Percentiles rank a stretch among this genome's conserved stretches.
Conservation (phyloP, 2,329 filamentous ascomycete species). For the Aspergillus tamarii region DNA sequence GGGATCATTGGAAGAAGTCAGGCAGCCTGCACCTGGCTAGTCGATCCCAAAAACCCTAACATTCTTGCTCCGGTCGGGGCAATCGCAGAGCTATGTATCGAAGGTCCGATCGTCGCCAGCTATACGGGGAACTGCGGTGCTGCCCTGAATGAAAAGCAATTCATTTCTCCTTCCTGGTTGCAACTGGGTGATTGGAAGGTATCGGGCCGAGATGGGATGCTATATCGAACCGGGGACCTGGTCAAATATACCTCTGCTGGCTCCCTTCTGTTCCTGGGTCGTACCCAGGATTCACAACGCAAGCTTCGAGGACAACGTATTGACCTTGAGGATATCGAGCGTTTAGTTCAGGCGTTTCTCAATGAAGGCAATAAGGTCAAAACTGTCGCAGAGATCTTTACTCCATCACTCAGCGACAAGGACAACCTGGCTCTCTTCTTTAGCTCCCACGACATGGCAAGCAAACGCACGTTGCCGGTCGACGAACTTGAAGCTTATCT, state of each 20-base stretch:
- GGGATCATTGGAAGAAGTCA: not conserved
- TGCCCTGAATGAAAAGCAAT: not conserved
- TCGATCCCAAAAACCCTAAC: not conserved
- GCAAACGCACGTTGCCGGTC: not conserved
- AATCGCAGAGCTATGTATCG: not conserved
- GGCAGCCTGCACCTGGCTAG: not conserved
- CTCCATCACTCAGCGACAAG: not conserved
- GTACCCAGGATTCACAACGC: slow-evolving; percentile 10
- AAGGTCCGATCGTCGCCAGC: not conserved
- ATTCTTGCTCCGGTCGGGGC: not conserved
- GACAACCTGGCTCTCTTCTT: not conserved
- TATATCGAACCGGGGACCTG: slow-evolving; percentile 13
- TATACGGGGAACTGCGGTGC: slow-evolving; percentile 1
- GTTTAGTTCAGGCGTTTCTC: not conserved
- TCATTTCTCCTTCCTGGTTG: not conserved
- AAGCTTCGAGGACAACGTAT: slow-evolving; percentile 13
- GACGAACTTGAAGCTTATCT: not conserved
- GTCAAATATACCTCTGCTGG: slow-evolving; percentile 5
- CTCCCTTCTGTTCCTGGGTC: slow-evolving; percentile 3
- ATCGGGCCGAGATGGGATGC: not conserved
- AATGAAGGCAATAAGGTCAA: not conserved
- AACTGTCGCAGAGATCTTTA: not conserved
- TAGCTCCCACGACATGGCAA: not conserved
- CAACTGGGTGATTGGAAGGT: not conserved
- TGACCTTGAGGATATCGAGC: slow-evolving; percentile 13